phyloP scores from a whole-genome alignment of 495 filamentous ascomycete genomes.

The Lepidopterella palustris region DNA sequence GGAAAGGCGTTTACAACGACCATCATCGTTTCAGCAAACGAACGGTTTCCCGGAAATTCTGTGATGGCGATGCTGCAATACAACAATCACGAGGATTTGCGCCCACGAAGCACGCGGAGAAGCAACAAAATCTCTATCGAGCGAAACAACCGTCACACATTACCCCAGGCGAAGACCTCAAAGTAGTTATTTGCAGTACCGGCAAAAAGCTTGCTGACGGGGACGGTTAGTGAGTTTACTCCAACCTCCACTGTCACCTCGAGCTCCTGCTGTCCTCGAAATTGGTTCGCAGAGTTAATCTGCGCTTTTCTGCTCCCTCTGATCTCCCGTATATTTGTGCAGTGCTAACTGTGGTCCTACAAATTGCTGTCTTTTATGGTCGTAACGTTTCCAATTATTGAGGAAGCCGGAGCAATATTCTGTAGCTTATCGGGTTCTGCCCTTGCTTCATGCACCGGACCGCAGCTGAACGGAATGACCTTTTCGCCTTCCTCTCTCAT shows the following conservation, averaged over 20 bases:
- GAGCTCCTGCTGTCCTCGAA: not conserved
- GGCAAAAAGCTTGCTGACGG: not conserved
- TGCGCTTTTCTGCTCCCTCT: not conserved
- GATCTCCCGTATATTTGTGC: conserved; percentile 3
- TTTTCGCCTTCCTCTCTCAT: not conserved
- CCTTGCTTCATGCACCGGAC: conserved; percentile 22
- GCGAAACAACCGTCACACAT: conserved; percentile 7
- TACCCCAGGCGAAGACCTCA: conserved; percentile 3
- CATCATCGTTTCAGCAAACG: conserved; percentile 16
- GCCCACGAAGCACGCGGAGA: conserved; percentile 20
- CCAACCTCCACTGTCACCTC: conserved; percentile 8
- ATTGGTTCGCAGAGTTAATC: conserved; percentile 7
- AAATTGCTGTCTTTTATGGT: conserved; percentile 19
- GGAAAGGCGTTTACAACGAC: not conserved
- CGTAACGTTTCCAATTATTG: conserved; percentile 15
- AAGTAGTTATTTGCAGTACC: conserved; percentile 10
- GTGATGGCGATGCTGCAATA: conserved; percentile 6
- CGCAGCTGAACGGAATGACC: not conserved
- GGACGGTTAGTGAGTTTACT: not conserved
- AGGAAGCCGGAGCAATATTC: conserved; percentile 5
- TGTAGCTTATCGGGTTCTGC: not conserved
- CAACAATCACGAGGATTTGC: conserved; percentile 13
- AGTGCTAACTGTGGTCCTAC: conserved; percentile 10
- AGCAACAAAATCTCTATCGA: conserved; percentile 14
- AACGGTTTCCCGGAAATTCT: conserved; percentile 8